Conservation (phyloP, 441 rosid species). For the Codiaeum variegatum region DNA sequence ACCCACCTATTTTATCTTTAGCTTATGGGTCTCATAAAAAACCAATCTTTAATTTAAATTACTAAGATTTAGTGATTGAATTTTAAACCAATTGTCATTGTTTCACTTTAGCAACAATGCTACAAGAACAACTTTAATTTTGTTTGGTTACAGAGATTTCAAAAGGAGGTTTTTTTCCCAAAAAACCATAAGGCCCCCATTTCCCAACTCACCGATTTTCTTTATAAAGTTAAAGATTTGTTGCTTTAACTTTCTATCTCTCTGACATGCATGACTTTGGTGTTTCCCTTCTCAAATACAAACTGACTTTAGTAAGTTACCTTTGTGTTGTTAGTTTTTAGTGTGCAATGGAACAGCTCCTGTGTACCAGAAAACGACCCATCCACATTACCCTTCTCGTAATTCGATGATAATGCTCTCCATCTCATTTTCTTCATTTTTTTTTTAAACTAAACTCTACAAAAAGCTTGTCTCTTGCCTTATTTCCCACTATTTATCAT, state of each 20-base stretch:
- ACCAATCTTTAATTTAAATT: background rate
- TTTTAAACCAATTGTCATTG: constrained; percentile 1
- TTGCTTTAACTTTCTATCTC: background rate
- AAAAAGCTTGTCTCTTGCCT: background rate
- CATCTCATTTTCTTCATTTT: constrained; percentile 24
- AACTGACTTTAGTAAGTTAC: constrained; percentile 15
- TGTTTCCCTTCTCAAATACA: constrained; percentile 39
- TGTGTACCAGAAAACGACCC: constrained; percentile 48
- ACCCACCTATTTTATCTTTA: background rate
- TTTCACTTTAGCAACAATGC: constrained; percentile 9
- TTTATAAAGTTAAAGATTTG: constrained; percentile 23
- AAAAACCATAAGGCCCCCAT: constrained; percentile 29
- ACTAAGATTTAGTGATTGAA: background rate
- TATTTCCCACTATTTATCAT: background rate
- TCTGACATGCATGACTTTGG: constrained; percentile 35
- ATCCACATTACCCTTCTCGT: constrained; percentile 30
- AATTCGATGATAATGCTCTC: constrained; percentile 42
- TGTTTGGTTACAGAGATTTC: constrained; percentile 2
- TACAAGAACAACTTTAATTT: constrained; percentile 10
- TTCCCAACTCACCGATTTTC: constrained; percentile 7
- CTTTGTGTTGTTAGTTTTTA: constrained; percentile 14
- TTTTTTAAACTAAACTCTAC: background rate
- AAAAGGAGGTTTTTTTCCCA: constrained; percentile 5
- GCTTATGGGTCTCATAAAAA: background rate
- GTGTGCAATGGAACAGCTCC: constrained; percentile 22